phyloP scores from a whole-genome alignment of 257 asterid genomes.

The Nicotiana undulata region DNA sequence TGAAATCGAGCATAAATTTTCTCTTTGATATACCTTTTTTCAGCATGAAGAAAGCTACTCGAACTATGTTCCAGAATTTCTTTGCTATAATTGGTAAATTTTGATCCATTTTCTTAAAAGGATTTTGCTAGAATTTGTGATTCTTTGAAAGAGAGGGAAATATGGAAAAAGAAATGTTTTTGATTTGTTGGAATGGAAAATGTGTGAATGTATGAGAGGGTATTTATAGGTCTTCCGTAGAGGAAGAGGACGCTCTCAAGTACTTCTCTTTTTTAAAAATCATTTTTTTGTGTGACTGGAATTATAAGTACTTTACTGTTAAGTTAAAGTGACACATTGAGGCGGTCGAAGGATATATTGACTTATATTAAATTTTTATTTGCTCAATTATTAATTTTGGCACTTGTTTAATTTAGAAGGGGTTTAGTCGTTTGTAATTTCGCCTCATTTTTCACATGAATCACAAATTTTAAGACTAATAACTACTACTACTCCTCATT shows the following conservation, averaged over 20 bases:
- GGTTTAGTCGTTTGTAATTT: neutral
- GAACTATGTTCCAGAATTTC: slow-evolving; percentile 58
- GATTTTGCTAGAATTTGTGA: neutral
- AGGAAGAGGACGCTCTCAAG: slow-evolving; percentile 10
- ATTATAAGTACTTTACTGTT: slow-evolving; percentile 23
- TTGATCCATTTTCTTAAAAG: slow-evolving; percentile 50
- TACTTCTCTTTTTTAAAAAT: too few relatives aligned
- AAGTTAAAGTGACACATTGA: slow-evolving; percentile 21
- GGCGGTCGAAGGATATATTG: slow-evolving; percentile 27
- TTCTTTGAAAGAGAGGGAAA: neutral
- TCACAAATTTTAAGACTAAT: neutral
- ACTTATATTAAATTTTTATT: neutral
- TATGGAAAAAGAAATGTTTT: slow-evolving; percentile 12
- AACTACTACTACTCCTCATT: neutral
- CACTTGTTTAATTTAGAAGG: neutral
- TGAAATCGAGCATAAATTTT: slow-evolving; percentile 52
- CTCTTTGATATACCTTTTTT: slow-evolving; percentile 64
- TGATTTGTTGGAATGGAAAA: neutral
- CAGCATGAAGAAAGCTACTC: slow-evolving; percentile 56
- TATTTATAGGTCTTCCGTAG: neutral
- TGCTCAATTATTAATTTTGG: slow-evolving; percentile 25
- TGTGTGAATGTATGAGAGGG: neutral
- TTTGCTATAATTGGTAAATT: slow-evolving; percentile 58
- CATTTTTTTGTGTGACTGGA: neutral
- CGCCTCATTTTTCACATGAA: neutral